A percentile compares a stretch with the other conserved stretches of the same genome.
These are phyloP conservation scores for Trametes cingulata DNA, from an alignment of 768 basidiomycete species.

Conservation along the genomic window DNA sequence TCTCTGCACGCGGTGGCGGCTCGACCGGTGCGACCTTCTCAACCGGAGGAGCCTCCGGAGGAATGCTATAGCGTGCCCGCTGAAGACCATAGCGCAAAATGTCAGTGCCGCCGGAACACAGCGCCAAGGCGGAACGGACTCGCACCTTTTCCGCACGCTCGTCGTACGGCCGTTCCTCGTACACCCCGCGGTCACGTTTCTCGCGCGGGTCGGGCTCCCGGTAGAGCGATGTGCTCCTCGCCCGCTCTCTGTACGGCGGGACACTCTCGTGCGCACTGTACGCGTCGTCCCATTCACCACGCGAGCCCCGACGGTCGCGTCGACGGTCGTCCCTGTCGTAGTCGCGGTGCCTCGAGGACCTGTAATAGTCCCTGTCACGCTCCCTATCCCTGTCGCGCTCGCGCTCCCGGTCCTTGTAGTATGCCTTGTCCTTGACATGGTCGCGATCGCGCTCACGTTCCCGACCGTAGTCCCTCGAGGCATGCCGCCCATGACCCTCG, in stretches of 20 bases:
- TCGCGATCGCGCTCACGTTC: conserved; percentile 39
- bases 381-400: conserved; percentile 33
- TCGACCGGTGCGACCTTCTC: conserved; percentile 31
- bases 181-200: conserved; percentile 35
- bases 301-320: conserved; percentile 41
- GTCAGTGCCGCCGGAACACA: conserved; percentile 4
- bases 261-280: conserved; percentile 41
- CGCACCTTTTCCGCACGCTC: conserved; percentile 70
- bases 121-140: not conserved
- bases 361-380: conserved; percentile 38
- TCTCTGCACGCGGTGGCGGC: conserved; percentile 55
- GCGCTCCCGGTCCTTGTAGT: conserved; percentile 29
- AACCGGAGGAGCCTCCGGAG: conserved; percentile 49
- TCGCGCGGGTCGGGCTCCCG: conserved; percentile 34
- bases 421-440: conserved; percentile 41
- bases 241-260: conserved; percentile 39
- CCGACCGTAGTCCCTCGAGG: conserved; percentile 36
- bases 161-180: conserved; percentile 50
- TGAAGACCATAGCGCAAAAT: conserved; percentile 12
- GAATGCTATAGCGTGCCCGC: conserved; percentile 27
- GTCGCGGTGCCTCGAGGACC: conserved; percentile 53
- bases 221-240: conserved; percentile 48
- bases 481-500: conserved; percentile 38
- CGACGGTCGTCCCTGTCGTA: conserved; percentile 57
- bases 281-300: conserved; percentile 52